A percentile compares a stretch with the other conserved stretches of the same genome.
These are phyloP conservation scores for Ceratocystis lukuohia DNA, from an alignment of 2,329 filamentous ascomycete genomes.

Conservation along the genomic window DNA sequence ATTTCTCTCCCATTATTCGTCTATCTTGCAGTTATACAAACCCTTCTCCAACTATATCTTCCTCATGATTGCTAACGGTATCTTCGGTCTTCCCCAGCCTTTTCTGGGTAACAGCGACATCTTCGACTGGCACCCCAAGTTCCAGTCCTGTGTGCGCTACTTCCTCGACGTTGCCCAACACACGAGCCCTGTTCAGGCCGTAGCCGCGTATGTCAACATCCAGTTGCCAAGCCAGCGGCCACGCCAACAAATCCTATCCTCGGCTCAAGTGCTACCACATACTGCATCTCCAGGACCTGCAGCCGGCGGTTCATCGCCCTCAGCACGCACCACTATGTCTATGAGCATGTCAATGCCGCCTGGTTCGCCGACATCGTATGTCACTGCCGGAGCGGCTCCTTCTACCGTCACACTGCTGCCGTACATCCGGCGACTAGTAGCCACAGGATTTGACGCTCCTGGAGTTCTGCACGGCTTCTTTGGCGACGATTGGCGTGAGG, in stretches of 20 bases:
- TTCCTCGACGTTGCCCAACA: slow-evolving; percentile 88
- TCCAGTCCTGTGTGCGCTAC: slow-evolving; percentile 78
- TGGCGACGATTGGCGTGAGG: slow-evolving; percentile 77
- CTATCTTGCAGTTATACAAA: not conserved
- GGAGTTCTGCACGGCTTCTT: slow-evolving; percentile 91
- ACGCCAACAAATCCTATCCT: slow-evolving; percentile 23
- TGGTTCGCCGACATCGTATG: slow-evolving; percentile 13
- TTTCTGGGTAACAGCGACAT: slow-evolving; percentile 48
- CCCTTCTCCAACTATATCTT: not conserved
- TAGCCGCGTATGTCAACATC: slow-evolving; percentile 87
- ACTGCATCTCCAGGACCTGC: slow-evolving; percentile 25
- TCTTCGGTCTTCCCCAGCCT: slow-evolving; percentile 8
- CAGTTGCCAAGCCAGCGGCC: slow-evolving; percentile 68
- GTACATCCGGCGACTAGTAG: slow-evolving; percentile 79
- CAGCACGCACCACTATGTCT: slow-evolving; percentile 1
- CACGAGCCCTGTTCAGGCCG: slow-evolving; percentile 65
- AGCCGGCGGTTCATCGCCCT: slow-evolving; percentile 19
- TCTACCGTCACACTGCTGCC: slow-evolving; percentile 57
- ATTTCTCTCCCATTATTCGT: not conserved
- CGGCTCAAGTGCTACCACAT: slow-evolving; percentile 24
- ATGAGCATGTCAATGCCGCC: slow-evolving; percentile 9
- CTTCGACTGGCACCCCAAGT: slow-evolving; percentile 84
- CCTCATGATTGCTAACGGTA: slow-evolving; percentile 3
- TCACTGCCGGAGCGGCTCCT: slow-evolving; percentile 23
- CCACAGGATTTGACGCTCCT: slow-evolving; percentile 79